Evolutionary conservation across 164 flowering plant species (phyloP), one percentile per base, ranked within the genome.

Genomic region (Sedum album): DNA sequence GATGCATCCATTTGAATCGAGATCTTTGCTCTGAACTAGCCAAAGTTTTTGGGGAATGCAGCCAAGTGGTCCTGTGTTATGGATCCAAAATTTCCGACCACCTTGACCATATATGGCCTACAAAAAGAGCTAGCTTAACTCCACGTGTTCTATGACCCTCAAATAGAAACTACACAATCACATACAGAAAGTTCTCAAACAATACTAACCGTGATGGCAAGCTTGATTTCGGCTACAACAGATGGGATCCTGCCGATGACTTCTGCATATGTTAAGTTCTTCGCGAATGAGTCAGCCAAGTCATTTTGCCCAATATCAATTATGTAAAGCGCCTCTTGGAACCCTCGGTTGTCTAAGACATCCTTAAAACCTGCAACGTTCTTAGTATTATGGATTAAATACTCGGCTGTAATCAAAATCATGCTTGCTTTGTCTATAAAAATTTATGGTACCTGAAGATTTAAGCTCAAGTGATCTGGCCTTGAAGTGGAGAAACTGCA

Each of bases 11-110:
- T 71, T 3, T 6, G 44, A 65, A 77, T 85, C 93, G 30, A 79
- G 66, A 68, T 77, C 83, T 63, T 62, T 74, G 26, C 71, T 73
- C 8, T 72, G 71, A 35, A 61, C 81, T 28, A 78, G 33, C 14
- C 80, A 67, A 35, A 88, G 89, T 62, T 82, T 83, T 55, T 83
- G 80, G 23, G 91, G 94, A 0, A 84, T 82, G 75, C 94, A 86
- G 39, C 94, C 94, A 60, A 86, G 69, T 25, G 94, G 94, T 8
- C 94, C 94, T 0, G 90, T 86, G 73, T 86, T 86, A 79, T 88
- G 94, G 44, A 88, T 72, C 94, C 94, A 85, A 69, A 88, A 86
- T 13, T 86, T 88, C 76, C 84, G 81, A 18, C 83, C 94, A 14
- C 91, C 94, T 70, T 79, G 69, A 68, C 72, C 69, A 62, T 85